Conservation (phyloP, 805 yeast genomes). For the Blastobotrys mokoenaii region DNA sequence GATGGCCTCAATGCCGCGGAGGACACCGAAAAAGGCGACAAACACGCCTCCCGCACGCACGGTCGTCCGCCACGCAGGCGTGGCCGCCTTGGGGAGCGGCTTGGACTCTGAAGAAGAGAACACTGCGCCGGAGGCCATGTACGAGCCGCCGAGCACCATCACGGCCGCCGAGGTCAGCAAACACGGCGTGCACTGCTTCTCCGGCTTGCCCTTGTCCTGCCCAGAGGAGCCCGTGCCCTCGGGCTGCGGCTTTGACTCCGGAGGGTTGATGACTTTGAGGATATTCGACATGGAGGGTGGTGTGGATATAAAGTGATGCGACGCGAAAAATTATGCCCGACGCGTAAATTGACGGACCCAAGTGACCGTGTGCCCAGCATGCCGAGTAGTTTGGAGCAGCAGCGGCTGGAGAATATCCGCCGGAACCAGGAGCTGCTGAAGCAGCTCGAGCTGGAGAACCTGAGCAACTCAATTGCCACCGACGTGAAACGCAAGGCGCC, state of each 20-base stretch:
- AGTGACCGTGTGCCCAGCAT: background rate
- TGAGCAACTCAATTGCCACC: slow-evolving; percentile 44
- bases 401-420: slow-evolving; percentile 42
- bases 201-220: slow-evolving; percentile 1
- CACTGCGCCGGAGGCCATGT: slow-evolving; percentile 48
- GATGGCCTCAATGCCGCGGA: slow-evolving; percentile 55
- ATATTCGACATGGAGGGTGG: slow-evolving; percentile 16
- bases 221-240: background rate
- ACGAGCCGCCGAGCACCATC: slow-evolving; percentile 53
- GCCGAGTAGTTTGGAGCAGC: slow-evolving; percentile 24
- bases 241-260: slow-evolving; percentile 1
- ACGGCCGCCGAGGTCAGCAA: slow-evolving; percentile 55
- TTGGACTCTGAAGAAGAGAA: slow-evolving; percentile 34
- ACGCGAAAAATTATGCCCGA: background rate
- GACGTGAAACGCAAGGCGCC: too few relatives aligned
- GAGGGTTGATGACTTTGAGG: slow-evolving; percentile 19
- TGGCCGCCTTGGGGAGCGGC: slow-evolving; percentile 21
- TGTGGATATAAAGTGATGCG: background rate
- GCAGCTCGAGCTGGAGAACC: slow-evolving; percentile 56
- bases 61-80: slow-evolving; percentile 42
- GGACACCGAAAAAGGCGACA: slow-evolving; percentile 48
- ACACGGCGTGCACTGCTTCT: slow-evolving; percentile 53
- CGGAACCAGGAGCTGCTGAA: slow-evolving; percentile 70
- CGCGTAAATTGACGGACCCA: background rate
- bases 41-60: slow-evolving; percentile 47